These are phyloP conservation scores for Aspergillus fructus DNA, from an alignment of 2,329 filamentous ascomycete species.

Conservation along the genomic window DNA sequence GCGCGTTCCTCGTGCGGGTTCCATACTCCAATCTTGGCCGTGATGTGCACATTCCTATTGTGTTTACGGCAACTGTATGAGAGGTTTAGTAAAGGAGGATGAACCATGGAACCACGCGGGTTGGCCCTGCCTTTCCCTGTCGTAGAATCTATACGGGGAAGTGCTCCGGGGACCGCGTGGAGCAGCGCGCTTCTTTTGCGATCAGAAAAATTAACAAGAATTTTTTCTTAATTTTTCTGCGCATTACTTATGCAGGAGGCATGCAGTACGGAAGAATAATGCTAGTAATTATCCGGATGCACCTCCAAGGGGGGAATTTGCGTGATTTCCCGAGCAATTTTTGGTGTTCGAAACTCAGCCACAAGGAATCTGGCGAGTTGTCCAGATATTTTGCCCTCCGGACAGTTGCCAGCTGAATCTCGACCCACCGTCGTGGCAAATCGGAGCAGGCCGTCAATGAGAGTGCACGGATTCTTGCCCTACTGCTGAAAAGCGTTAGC, in stretches of 20 bases:
- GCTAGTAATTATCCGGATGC: neutral
- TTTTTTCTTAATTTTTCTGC: too few species aligned
- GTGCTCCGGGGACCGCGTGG: neutral
- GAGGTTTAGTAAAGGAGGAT: neutral
- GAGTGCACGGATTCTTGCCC: neutral
- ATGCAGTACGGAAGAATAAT: neutral
- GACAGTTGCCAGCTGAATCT: constrained; percentile 14
- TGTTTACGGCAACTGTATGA: neutral
- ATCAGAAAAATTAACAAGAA: neutral
- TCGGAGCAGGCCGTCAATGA: constrained; percentile 4
- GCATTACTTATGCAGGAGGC: neutral
- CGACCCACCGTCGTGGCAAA: constrained; percentile 13
- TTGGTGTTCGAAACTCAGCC: constrained; percentile 2
- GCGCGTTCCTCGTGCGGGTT: neutral
- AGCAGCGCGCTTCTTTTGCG: neutral
- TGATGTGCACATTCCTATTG: constrained; percentile 5
- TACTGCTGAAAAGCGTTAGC: constrained; percentile 6
- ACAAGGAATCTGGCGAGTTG: neutral
- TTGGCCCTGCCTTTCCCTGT: neutral
- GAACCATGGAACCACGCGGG: constrained; percentile 9
- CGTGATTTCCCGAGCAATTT: too few species aligned
- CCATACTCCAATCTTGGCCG: neutral
- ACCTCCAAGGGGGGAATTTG: neutral
- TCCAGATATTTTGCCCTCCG: neutral
- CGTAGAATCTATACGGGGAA: neutral